These are phyloP conservation scores for Aspergillus tamarii DNA, from an alignment of 2,329 filamentous ascomycete genomes.

Conservation along the genomic window DNA sequence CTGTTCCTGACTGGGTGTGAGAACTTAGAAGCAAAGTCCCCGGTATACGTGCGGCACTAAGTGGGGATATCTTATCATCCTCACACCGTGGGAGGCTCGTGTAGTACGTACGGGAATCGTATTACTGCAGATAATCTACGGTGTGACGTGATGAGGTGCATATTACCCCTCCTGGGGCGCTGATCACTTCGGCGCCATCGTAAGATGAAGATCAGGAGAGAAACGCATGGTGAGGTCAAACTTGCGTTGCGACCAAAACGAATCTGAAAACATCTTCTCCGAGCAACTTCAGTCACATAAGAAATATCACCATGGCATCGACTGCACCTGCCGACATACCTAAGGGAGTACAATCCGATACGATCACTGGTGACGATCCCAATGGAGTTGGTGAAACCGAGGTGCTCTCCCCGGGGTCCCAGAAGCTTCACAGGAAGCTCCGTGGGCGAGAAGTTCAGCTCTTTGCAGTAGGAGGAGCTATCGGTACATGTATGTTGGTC, in stretches of 20 bases:
- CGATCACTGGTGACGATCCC: too few species aligned
- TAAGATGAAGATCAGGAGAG: not conserved
- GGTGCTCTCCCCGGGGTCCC: constrained; percentile 18
- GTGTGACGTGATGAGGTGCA: constrained; percentile 2
- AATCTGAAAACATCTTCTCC: not conserved
- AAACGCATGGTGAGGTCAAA: not conserved
- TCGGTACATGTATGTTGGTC: constrained; percentile 34
- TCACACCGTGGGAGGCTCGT: not conserved
- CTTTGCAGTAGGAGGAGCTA: constrained; percentile 39
- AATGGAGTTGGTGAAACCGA: not conserved
- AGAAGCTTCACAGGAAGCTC: constrained; percentile 35
- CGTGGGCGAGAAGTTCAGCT: constrained; percentile 38
- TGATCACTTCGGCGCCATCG: not conserved
- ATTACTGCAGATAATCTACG: not conserved
- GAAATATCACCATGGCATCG: not conserved
- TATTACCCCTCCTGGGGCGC: not conserved
- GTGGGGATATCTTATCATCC: not conserved
- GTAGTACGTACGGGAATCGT: not conserved
- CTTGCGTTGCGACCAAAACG: not conserved
- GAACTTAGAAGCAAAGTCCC: not conserved
- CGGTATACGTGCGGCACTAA: not conserved
- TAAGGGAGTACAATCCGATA: not conserved
- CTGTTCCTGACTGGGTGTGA: not conserved
- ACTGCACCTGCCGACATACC: not conserved
- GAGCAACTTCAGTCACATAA: not conserved